Conservation (phyloP, 805 yeast species). For the Yarrowia divulgata region DNA sequence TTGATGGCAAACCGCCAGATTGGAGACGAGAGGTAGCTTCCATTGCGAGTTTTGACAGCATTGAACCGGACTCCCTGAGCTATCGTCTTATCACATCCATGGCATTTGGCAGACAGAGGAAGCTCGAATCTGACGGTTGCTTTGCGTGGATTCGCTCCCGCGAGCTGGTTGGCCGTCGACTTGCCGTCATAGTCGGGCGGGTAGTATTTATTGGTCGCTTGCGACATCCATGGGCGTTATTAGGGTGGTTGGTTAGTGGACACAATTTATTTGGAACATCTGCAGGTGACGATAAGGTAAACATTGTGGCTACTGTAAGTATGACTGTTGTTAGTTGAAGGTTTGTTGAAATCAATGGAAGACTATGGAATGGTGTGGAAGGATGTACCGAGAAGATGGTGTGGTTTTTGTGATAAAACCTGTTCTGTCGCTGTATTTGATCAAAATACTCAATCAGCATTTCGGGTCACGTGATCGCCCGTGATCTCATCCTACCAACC, state of each 20-base stretch:
- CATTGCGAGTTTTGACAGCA: constrained; percentile 48
- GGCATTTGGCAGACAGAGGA: constrained; percentile 48
- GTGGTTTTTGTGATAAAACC: too few species aligned
- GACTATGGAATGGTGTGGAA: background rate
- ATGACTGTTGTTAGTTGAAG: too few species aligned
- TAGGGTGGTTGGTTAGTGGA: background rate
- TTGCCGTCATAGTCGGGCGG: constrained; percentile 48
- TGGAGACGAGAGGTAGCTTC: constrained; percentile 47
- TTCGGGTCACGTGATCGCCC: background rate
- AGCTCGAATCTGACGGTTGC: constrained; percentile 48
- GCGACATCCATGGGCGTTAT: constrained; percentile 34
- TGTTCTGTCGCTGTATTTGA: too few species aligned
- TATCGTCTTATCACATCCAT: constrained; percentile 45
- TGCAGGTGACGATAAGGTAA: too few species aligned
- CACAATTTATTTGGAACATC: background rate
- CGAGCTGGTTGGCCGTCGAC: constrained; percentile 43
- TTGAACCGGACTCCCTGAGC: constrained; percentile 49
- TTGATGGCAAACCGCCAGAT: constrained; percentile 48
- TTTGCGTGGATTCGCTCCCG: constrained; percentile 43
- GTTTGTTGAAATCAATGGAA: too few species aligned
- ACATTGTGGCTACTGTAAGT: too few species aligned
- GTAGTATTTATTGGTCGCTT: constrained; percentile 49
- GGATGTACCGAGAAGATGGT: background rate
- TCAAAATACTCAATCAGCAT: too few species aligned
- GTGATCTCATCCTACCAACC: background rate